phyloP scores from a whole-genome alignment of 345 rosid species.

The Populus deltoides region DNA sequence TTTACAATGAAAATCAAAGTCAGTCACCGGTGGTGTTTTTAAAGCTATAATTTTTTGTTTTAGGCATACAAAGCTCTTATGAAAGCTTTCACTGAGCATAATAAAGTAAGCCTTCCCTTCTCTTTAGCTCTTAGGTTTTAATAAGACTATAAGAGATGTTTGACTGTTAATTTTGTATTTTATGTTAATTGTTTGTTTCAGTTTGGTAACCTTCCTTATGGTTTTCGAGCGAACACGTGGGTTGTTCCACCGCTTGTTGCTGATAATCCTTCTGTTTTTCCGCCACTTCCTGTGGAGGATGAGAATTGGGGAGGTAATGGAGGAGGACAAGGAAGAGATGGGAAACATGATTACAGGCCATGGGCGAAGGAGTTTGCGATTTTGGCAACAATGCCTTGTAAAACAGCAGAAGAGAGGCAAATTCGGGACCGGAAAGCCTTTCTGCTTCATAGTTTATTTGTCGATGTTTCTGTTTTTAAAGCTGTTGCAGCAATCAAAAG shows the following conservation, averaged over 20 bases:
- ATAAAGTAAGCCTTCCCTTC: slow-evolving; percentile 17
- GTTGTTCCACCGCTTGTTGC: slow-evolving; percentile 38
- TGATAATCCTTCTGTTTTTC: slow-evolving; percentile 29
- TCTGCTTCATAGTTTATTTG: slow-evolving; percentile 35
- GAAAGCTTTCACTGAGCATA: slow-evolving; percentile 35
- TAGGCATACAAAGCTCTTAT: slow-evolving; percentile 33
- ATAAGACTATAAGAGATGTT: neutral
- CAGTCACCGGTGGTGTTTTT: neutral
- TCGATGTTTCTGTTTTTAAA: slow-evolving; percentile 30
- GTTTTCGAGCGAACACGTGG: slow-evolving; percentile 38
- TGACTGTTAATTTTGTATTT: neutral
- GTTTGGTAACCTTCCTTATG: slow-evolving; percentile 40
- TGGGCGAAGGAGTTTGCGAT: slow-evolving; percentile 36
- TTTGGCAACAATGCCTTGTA: slow-evolving; percentile 36
- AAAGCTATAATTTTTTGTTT: neutral
- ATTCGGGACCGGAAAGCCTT: slow-evolving; percentile 35
- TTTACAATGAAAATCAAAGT: neutral
- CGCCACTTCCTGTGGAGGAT: slow-evolving; percentile 34
- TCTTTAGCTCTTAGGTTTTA: neutral
- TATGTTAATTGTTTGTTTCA: neutral
- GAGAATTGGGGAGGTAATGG: slow-evolving; percentile 39
- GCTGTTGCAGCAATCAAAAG: slow-evolving; percentile 26
- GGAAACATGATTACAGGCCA: slow-evolving; percentile 27
- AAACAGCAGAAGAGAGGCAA: slow-evolving; percentile 38
- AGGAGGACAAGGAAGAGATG: slow-evolving; percentile 34